Conservation (phyloP, 2,329 filamentous ascomycete species). For the Clonostachys rhizophaga region DNA sequence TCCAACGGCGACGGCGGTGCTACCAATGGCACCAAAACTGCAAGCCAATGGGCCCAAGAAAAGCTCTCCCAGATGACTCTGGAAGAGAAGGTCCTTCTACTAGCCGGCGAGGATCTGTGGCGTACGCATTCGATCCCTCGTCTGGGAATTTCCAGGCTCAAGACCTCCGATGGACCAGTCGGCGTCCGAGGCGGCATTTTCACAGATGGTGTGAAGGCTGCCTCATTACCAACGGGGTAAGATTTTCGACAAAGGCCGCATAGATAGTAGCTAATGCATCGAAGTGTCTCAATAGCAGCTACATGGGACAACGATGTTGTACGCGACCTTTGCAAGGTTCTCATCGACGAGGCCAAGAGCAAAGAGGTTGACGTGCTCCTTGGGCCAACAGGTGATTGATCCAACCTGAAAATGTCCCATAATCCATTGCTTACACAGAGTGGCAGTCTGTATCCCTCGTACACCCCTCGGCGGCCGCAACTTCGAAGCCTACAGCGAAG, state of each 20-base stretch:
- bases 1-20: no score
- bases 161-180: not conserved
- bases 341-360: not conserved
- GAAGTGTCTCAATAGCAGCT: not conserved
- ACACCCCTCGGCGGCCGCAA: conserved; percentile 34
- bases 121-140: not conserved
- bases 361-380: not conserved
- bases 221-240: not conserved
- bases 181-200: not conserved
- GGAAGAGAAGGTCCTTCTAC: not conserved
- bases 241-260: not conserved
- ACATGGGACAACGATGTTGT: not conserved
- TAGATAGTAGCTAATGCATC: not conserved
- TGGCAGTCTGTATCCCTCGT: conserved; percentile 5
- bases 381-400: not conserved
- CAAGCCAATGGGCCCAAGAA: not conserved
- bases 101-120: not conserved
- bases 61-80: not conserved
- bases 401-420: not conserved
- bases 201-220: not conserved
- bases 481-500: conserved; percentile 36
- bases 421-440: not conserved
- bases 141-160: not conserved
- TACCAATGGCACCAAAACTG: no score
- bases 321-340: not conserved